Percentiles rank a stretch among this genome's conserved stretches.
These are phyloP conservation scores for Neurospora terricola DNA, from an alignment of 495 filamentous ascomycete genomes.

Conservation along the genomic window DNA sequence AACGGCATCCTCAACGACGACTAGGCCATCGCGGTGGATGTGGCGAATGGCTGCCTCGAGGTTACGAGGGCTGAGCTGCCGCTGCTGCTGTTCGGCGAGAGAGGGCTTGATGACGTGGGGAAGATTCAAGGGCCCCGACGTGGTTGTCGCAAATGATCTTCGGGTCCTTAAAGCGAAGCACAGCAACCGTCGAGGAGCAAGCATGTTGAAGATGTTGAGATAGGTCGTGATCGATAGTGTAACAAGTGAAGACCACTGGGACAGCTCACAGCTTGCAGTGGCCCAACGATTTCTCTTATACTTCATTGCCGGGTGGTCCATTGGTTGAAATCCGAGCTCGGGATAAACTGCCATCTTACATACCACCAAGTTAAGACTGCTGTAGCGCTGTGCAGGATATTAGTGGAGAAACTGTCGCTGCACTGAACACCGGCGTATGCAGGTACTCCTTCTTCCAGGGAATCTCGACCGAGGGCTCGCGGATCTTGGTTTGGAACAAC, in stretches of 20 bases:
- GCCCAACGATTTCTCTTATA: background rate
- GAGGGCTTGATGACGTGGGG: conserved; percentile 7
- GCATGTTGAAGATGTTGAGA: conserved; percentile 5
- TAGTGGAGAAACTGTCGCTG: background rate
- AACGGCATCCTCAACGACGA: conserved; percentile 45
- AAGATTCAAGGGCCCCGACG: background rate
- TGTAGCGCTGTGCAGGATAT: background rate
- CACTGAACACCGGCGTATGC: conserved; percentile 1
- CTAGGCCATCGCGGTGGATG: conserved; percentile 45
- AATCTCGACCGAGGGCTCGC: background rate
- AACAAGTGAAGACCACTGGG: conserved; percentile 1
- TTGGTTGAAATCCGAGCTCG: background rate
- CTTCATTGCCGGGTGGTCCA: background rate
- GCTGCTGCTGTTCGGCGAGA: conserved; percentile 6
- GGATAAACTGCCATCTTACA: background rate
- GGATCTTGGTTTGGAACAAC: background rate
- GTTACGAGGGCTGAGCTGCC: conserved; percentile 25
- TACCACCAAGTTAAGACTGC: background rate
- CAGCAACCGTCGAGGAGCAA: conserved; percentile 5
- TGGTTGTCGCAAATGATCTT: background rate
- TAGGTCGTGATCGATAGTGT: conserved; percentile 3
- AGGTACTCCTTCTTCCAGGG: conserved; percentile 6
- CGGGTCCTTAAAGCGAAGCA: background rate
- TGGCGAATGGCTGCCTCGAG: conserved; percentile 41
- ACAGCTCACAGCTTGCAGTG: background rate